Percentiles rank a stretch among this genome's conserved stretches.
phyloP scores from a whole-genome alignment of 2,329 filamentous ascomycete species.

The Colletotrichum sp. region DNA sequence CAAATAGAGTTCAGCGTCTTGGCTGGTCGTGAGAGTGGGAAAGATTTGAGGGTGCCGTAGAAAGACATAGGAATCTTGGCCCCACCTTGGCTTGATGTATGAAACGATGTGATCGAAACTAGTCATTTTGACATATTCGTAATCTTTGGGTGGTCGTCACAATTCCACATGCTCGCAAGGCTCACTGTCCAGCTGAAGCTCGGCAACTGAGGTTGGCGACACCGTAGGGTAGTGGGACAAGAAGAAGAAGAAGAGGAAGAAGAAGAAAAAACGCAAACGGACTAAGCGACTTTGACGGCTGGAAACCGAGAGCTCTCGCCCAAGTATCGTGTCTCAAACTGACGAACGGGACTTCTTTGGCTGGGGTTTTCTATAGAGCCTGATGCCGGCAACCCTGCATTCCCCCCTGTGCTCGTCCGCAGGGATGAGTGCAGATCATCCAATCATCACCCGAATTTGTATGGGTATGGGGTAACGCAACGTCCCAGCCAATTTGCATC shows the following conservation, averaged over 20 bases:
- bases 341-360: neutral
- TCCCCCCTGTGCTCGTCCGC: neutral
- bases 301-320: neutral
- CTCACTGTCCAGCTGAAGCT: neutral
- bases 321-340: neutral
- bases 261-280: neutral
- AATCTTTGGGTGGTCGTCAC: neutral
- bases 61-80: neutral
- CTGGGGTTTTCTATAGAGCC: neutral
- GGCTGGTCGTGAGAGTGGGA: neutral
- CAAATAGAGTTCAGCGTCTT: neutral
- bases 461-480: neutral
- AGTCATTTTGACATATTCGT: neutral
- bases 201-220: neutral
- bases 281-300: neutral
- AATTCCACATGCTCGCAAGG: neutral
- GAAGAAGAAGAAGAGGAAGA: neutral
- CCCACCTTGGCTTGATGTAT: neutral
- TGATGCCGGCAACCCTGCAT: neutral
- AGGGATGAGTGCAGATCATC: slow-evolving; percentile 12
- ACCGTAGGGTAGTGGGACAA: neutral
- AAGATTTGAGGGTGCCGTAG: neutral
- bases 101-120: neutral
- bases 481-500: neutral
- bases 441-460: neutral